phyloP scores from a whole-genome alignment of 2,329 filamentous ascomycete genomes.

The Basipetospora sp. region DNA sequence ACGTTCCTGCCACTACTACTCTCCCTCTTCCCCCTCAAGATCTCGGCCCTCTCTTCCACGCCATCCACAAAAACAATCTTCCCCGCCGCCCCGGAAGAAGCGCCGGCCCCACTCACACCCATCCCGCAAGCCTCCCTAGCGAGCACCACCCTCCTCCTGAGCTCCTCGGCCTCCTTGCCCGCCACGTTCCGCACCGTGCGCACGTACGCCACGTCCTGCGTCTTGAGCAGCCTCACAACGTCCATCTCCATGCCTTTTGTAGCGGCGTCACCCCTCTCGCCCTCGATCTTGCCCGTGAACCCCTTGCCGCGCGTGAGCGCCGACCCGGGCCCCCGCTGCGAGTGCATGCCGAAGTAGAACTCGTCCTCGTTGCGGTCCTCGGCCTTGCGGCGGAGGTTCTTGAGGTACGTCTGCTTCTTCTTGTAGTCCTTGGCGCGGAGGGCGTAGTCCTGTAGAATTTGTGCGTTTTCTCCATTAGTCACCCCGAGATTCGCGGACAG shows the following conservation, averaged over 20 bases:
- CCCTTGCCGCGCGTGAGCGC: conserved; percentile 31
- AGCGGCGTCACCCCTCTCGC: conserved; percentile 41
- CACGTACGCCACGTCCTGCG: conserved; percentile 52
- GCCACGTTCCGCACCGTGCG: conserved; percentile 47
- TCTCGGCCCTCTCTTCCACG: conserved; percentile 13
- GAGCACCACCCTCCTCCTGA: conserved; percentile 40
- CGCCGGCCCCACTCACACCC: too few relatives aligned
- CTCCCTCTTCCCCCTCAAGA: conserved; percentile 22
- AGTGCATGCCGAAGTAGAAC: conserved; percentile 58
- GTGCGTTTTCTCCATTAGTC: background rate
- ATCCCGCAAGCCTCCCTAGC: conserved; percentile 16
- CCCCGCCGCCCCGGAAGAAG: background rate
- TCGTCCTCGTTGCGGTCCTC: conserved; percentile 56
- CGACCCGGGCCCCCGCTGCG: conserved; percentile 40
- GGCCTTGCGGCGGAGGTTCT: conserved; percentile 45
- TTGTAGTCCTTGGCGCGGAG: conserved; percentile 52
- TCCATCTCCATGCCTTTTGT: conserved; percentile 31
- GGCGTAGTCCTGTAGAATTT: conserved; percentile 42
- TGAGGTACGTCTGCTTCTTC: conserved; percentile 47
- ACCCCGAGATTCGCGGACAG: too few relatives aligned
- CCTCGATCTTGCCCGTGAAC: conserved; percentile 41
- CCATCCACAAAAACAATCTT: conserved; percentile 27
- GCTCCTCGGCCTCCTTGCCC: conserved; percentile 38
- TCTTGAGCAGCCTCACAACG: conserved; percentile 49
- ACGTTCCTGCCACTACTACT: conserved; percentile 20